phyloP scores from a whole-genome alignment of 1,284 basidiomycete species.

The Ceratobasidium sp. region DNA sequence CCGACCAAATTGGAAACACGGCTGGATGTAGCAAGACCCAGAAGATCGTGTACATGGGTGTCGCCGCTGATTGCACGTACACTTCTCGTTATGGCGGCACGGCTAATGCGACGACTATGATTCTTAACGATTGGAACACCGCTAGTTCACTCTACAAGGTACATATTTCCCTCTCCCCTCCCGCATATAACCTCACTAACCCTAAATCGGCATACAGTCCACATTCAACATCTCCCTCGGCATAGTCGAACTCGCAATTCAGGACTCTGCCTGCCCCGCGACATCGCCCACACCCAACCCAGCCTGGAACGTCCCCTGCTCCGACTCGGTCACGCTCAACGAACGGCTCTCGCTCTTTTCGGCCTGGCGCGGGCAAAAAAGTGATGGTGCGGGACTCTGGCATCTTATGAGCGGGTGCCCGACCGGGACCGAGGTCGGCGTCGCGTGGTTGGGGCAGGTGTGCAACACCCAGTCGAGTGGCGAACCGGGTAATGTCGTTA shows the following conservation, averaged over 20 bases:
- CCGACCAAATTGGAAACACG: constrained; percentile 72
- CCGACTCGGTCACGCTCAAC: constrained; percentile 68
- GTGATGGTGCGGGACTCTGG: constrained; percentile 88
- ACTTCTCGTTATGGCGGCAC: constrained; percentile 71
- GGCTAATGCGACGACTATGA: constrained; percentile 78
- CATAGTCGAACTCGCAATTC: constrained; percentile 83
- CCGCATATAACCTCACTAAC: constrained; percentile 1
- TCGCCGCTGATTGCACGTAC: constrained; percentile 91
- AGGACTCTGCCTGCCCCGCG: constrained; percentile 60
- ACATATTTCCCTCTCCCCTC: constrained; percentile 45
- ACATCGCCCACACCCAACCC: constrained; percentile 53
- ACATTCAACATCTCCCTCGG: constrained; percentile 91
- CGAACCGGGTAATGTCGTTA: constrained; percentile 64
- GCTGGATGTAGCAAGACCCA: constrained; percentile 82
- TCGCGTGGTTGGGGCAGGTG: constrained; percentile 89
- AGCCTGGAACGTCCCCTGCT: constrained; percentile 65
- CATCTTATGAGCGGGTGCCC: constrained; percentile 92
- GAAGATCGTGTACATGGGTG: constrained; percentile 86
- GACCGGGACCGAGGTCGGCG: constrained; percentile 72
- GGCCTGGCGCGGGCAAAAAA: constrained; percentile 82
- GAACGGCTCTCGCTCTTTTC: constrained; percentile 85
- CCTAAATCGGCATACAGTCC: constrained; percentile 52
- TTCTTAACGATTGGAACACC: constrained; percentile 83
- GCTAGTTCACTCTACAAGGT: constrained; percentile 85
- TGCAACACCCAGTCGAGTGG: constrained; percentile 46